These are phyloP conservation scores for Tillandsia fasciculata DNA, from an alignment of 176 grass and related monocot genomes.

Conservation along the genomic window DNA sequence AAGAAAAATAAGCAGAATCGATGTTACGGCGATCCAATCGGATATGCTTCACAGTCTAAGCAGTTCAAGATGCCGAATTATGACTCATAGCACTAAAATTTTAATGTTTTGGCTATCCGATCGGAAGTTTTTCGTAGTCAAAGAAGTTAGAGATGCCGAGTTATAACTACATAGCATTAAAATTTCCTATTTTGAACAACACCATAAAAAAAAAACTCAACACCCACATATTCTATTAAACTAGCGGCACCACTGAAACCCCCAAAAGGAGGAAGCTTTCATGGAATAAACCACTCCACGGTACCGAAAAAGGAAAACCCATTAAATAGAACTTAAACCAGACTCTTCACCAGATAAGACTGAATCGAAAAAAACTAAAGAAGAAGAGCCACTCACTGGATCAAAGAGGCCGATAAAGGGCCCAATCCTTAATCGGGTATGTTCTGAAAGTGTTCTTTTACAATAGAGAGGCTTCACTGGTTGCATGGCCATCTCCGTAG, in stretches of 20 bases:
- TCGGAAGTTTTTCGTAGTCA: background rate
- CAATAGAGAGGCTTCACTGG: constrained; percentile 36
- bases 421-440: constrained; percentile 13
- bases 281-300: background rate
- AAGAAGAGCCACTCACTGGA: constrained; percentile 12
- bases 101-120: background rate
- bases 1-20: background rate
- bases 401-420: constrained; percentile 10
- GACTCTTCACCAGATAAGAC: background rate
- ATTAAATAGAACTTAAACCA: background rate
- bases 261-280: constrained; percentile 1
- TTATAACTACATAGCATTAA: background rate
- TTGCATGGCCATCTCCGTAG: constrained; percentile 47
- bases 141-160: background rate
- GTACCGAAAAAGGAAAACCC: background rate
- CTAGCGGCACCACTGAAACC: background rate
- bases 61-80: background rate
- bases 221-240: background rate
- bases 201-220: background rate
- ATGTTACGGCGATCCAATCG: background rate
- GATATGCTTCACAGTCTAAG: background rate
- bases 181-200: background rate
- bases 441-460: background rate
- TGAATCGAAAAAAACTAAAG: background rate
- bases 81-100: background rate